Conservation (phyloP, 345 rosid species). For the Abelmoschus esculentus region DNA sequence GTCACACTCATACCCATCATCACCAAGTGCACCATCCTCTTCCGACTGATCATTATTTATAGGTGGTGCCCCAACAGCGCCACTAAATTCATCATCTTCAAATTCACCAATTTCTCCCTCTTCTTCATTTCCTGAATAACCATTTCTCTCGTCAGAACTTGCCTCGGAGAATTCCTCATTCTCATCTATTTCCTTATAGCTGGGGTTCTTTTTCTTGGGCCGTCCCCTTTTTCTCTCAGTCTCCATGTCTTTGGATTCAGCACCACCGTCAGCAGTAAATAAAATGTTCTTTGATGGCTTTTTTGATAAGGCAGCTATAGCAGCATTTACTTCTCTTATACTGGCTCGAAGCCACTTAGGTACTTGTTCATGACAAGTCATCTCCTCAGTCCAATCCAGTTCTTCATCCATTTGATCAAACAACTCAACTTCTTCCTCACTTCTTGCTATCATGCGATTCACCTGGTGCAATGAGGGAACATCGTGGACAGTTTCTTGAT, state of each 20-base stretch:
- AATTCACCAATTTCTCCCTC: conserved; percentile 77
- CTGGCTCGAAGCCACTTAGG: conserved; percentile 98
- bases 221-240: conserved; percentile 84
- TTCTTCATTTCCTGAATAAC: conserved; percentile 73
- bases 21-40: conserved; percentile 57
- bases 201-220: conserved; percentile 73
- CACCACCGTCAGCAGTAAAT: conserved; percentile 35
- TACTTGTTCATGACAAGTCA: conserved; percentile 85
- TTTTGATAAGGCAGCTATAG: conserved; percentile 68
- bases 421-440: conserved; percentile 87
- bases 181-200: conserved; percentile 93
- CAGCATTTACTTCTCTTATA: conserved; percentile 64
- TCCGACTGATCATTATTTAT: conserved; percentile 64
- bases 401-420: conserved; percentile 99
- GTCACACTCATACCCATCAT: conserved; percentile 46
- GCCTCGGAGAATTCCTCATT: conserved; percentile 80
- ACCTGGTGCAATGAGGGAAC: conserved; percentile 96
- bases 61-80: conserved; percentile 48
- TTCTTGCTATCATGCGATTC: conserved; percentile 96
- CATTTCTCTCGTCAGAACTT: conserved; percentile 80
- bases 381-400: conserved; percentile 84
- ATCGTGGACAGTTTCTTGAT: conserved; percentile 94
- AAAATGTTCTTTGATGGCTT: conserved; percentile 73
- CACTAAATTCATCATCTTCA: conserved; percentile 80
- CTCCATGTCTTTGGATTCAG: conserved; percentile 51